Evolutionary conservation across 305 asterid species (phyloP), one percentile per base, ranked within the genome.

Genomic region (Striga hermonthica): DNA sequence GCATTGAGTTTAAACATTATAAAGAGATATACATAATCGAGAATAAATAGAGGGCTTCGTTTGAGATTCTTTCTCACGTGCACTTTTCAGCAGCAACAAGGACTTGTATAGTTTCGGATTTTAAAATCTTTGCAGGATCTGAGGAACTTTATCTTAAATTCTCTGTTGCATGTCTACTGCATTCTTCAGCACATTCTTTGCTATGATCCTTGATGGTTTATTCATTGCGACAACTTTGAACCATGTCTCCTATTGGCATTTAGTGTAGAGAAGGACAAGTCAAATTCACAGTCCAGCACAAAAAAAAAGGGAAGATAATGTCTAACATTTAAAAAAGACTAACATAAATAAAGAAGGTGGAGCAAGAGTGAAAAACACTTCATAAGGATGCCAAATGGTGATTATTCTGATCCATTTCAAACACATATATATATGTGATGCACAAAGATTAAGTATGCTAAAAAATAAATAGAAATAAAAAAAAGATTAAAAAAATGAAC

Each of bases 231-330:
- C 80, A 54, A 65, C 76, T 62, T 79, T 78, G 84, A 72, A 89
- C 71, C 81, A 92, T 92, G 68, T 84, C 96, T 64, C 68, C 65
- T 59, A 88, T 97, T 92, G 95, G n/a, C n/a, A n/a, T n/a, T n/a
- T n/a, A n/a, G n/a, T n/a, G n/a, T n/a, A n/a, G n/a, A n/a, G n/a
- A n/a, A n/a, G n/a, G n/a, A n/a, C n/a, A n/a, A n/a, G n/a, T n/a
- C n/a, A n/a, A n/a, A n/a, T n/a, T n/a, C n/a, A n/a, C n/a, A n/a
- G n/a, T n/a, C n/a, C n/a, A n/a, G n/a, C n/a, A 10, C 34, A n/a
- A n/a, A n/a, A n/a, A n/a, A n/a, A n/a, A n/a, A n/a, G n/a, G n/a
- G n/a, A n/a, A n/a, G n/a, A n/a, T n/a, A n/a, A n/a, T n/a, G 59
- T 22, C 64, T 36, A 64, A 57, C 50, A 60, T 44, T 50, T 58